Evolutionary conservation across 352 stramenopile species (phyloP).

Genomic region (Albugo laibachii): DNA sequence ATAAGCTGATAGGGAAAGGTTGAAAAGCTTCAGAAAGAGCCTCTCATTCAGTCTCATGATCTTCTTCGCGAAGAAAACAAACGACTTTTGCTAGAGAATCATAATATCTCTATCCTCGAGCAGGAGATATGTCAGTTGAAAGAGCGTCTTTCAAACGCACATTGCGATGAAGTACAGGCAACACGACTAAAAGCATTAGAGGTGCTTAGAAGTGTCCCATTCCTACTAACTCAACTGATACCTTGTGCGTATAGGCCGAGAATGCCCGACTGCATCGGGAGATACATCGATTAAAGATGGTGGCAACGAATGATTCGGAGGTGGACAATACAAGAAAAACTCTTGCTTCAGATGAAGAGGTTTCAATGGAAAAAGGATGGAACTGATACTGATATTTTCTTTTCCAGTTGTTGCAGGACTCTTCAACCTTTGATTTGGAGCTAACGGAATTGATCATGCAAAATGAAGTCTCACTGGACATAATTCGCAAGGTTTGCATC

Average conservation of each 20-base stretch:
- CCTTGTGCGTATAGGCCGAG: not conserved
- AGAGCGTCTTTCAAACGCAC: conserved; percentile 6
- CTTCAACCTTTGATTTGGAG: conserved; percentile 46
- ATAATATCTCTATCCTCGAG: conserved; percentile 70
- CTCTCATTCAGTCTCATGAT: conserved; percentile 24
- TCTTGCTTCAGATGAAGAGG: not conserved
- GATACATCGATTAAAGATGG: conserved; percentile 19
- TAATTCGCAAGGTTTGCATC: conserved; percentile 49
- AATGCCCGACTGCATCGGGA: not conserved
- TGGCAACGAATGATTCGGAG: conserved; percentile 14
- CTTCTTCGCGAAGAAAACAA: conserved; percentile 38
- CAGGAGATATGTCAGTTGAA: conserved; percentile 23
- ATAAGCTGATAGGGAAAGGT: conserved; percentile 20
- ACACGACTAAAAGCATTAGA: too few species aligned
- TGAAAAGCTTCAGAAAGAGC: conserved; percentile 25
- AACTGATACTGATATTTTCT: too few species aligned
- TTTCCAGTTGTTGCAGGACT: conserved; percentile 42
- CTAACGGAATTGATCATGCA: conserved; percentile 68
- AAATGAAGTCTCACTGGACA: conserved; percentile 65
- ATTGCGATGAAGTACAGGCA: not conserved
- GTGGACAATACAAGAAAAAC: conserved; percentile 5
- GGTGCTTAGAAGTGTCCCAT: too few species aligned
- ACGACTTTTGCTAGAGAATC: conserved; percentile 56
- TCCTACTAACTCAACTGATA: too few species aligned
- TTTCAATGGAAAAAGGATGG: too few species aligned